Percentiles rank a stretch among this genome's conserved stretches.
These are phyloP conservation scores for Solanum hybrid DNA, from an alignment of 305 asterid genomes.

Conservation along the genomic window DNA sequence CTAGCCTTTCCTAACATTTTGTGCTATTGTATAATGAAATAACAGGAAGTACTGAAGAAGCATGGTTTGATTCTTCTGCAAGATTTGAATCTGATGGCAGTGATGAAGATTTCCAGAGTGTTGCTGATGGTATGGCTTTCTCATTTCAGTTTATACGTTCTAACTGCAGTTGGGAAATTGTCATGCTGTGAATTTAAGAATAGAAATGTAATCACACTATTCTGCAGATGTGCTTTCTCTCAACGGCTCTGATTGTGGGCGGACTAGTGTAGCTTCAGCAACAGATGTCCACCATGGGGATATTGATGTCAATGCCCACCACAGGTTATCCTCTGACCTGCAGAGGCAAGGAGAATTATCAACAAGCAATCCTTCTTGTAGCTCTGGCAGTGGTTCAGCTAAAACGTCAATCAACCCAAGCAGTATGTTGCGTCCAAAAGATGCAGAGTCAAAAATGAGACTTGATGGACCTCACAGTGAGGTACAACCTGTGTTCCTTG, in stretches of 20 bases:
- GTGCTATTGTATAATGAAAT: neutral
- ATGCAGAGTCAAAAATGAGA: conserved; percentile 27
- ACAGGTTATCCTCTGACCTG: neutral
- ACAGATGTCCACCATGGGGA: conserved; percentile 4
- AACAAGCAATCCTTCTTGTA: conserved; percentile 13
- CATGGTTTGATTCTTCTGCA: conserved; percentile 80
- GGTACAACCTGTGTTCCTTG: conserved; percentile 40
- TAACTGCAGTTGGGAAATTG: neutral
- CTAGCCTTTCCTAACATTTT: neutral
- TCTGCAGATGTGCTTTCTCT: conserved; percentile 48
- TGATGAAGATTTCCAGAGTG: conserved; percentile 88
- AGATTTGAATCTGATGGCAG: conserved; percentile 82
- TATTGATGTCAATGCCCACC: neutral
- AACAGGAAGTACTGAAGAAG: conserved; percentile 73
- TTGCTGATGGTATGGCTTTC: conserved; percentile 62
- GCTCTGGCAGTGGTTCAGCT: conserved; percentile 27
- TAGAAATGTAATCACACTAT: neutral
- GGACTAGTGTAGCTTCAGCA: conserved; percentile 5
- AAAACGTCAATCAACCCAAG: conserved; percentile 18
- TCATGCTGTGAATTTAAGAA: neutral
- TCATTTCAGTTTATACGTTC: neutral
- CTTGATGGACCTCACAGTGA: conserved; percentile 27
- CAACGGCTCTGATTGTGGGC: conserved; percentile 40
- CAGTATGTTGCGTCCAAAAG: conserved; percentile 18
- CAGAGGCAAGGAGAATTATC: conserved; percentile 24